These are phyloP conservation scores for Aspergillus luchuensis DNA, from an alignment of 2,329 filamentous ascomycete species.

Conservation along the genomic window DNA sequence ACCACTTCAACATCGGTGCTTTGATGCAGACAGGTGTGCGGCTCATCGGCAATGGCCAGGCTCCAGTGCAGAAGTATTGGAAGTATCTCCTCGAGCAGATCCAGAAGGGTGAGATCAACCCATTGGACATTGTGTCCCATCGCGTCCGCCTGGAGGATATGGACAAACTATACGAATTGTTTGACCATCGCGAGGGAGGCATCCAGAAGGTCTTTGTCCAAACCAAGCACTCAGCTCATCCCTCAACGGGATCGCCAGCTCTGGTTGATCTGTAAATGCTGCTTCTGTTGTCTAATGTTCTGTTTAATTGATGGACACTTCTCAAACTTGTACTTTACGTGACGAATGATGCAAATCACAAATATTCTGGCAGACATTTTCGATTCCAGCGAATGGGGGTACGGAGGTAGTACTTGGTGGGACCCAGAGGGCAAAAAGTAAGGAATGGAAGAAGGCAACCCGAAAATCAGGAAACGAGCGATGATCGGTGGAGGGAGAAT, in stretches of 20 bases:
- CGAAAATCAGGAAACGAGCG: not conserved
- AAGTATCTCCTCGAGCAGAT: slow-evolving; percentile 71
- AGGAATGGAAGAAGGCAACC: not conserved
- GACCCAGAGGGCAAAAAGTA: not conserved
- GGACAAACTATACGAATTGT: slow-evolving; percentile 65
- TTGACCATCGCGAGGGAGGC: slow-evolving; percentile 56
- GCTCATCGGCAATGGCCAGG: slow-evolving; percentile 69
- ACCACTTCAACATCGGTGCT: slow-evolving; percentile 80
- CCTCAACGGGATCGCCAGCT: slow-evolving; percentile 52
- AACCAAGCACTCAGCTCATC: slow-evolving; percentile 59
- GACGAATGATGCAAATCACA: not conserved
- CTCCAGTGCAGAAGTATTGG: slow-evolving; percentile 84
- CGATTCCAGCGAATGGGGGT: not conserved
- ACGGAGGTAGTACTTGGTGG: not conserved
- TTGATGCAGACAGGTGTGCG: slow-evolving; percentile 86
- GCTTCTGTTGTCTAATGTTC: not conserved
- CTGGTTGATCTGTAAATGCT: slow-evolving; percentile 45
- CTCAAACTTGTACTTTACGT: not conserved
- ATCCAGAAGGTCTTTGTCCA: slow-evolving; percentile 80
- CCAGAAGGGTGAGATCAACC: slow-evolving; percentile 68
- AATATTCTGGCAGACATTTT: not conserved
- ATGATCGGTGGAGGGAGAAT: not conserved
- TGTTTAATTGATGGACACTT: not conserved
- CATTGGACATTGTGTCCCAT: slow-evolving; percentile 78
- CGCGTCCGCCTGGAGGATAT: slow-evolving; percentile 74